Percentiles rank a stretch among this genome's conserved stretches.
Evolutionary conservation across 495 filamentous ascomycete species (phyloP).

Genomic region (Aspergillus heteromorphus): DNA sequence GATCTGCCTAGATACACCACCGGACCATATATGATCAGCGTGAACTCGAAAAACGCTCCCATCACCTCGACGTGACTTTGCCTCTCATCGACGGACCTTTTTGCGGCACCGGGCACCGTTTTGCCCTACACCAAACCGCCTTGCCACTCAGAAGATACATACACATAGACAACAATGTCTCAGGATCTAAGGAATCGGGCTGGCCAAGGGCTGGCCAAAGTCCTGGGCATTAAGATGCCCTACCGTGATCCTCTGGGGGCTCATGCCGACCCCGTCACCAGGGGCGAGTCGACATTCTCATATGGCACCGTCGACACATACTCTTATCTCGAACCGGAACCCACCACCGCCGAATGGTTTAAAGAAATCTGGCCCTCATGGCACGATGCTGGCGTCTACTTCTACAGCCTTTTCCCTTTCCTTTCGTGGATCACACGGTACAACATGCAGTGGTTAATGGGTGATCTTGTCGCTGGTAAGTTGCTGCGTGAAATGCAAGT

Average conservation of each 20-base stretch:
- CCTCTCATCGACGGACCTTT: background rate
- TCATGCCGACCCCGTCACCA: slow-evolving; percentile 49
- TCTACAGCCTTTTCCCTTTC: slow-evolving; percentile 76
- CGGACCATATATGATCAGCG: background rate
- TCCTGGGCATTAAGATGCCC: slow-evolving; percentile 79
- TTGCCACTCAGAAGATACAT: slow-evolving; percentile 1
- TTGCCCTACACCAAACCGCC: slow-evolving; percentile 18
- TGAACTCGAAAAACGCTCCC: background rate
- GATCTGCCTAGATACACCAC: slow-evolving; percentile 6
- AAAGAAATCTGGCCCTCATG: slow-evolving; percentile 52
- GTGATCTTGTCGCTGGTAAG: slow-evolving; percentile 86
- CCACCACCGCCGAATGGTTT: slow-evolving; percentile 69
- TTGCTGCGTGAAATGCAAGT: background rate
- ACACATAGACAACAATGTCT: slow-evolving; percentile 27
- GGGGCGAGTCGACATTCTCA: slow-evolving; percentile 77
- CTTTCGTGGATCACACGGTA: slow-evolving; percentile 81
- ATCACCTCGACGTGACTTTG: background rate
- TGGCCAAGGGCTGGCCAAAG: slow-evolving; percentile 71
- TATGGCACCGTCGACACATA: slow-evolving; percentile 72
- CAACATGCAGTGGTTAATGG: slow-evolving; percentile 81
- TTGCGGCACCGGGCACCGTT: background rate
- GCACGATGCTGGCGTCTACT: slow-evolving; percentile 51
- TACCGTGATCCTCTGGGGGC: slow-evolving; percentile 50
- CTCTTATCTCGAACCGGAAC: slow-evolving; percentile 75
- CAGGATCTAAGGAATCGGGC: slow-evolving; percentile 46